phyloP scores from a whole-genome alignment of 352 stramenopile genomes.

The Phytophthora pini region DNA sequence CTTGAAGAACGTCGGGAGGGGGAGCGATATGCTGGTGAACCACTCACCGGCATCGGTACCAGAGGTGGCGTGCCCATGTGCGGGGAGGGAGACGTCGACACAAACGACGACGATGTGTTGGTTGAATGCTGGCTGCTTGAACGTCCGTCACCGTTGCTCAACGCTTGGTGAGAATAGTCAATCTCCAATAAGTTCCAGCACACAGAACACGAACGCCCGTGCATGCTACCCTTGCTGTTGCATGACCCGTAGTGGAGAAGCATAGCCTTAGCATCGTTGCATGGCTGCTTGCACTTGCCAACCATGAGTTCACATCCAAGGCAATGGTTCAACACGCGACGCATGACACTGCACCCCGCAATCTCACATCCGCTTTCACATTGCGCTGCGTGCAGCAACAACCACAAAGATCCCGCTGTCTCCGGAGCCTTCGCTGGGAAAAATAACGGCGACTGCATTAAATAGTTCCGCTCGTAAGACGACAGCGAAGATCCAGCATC shows the following conservation, averaged over 20 bases:
- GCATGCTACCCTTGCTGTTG: slow-evolving; percentile 48
- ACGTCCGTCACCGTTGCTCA: slow-evolving; percentile 36
- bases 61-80: slow-evolving; percentile 25
- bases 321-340: slow-evolving; percentile 71
- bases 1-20: slow-evolving; percentile 27
- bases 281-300: slow-evolving; percentile 70
- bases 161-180: slow-evolving; percentile 66
- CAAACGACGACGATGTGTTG: slow-evolving; percentile 29
- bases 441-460: slow-evolving; percentile 69
- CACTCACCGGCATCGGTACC: slow-evolving; percentile 26
- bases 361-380: slow-evolving; percentile 63
- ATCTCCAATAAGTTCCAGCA: slow-evolving; percentile 77
- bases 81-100: slow-evolving; percentile 30
- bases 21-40: slow-evolving; percentile 32
- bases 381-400: slow-evolving; percentile 62
- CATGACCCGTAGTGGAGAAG: slow-evolving; percentile 74
- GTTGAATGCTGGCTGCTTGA: slow-evolving; percentile 21
- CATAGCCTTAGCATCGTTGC: slow-evolving; percentile 84
- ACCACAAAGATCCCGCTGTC: slow-evolving; percentile 74
- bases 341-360: slow-evolving; percentile 70
- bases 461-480: slow-evolving; percentile 53
- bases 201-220: slow-evolving; percentile 52
- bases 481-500: slow-evolving; percentile 52
- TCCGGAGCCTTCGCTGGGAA: slow-evolving; percentile 52
- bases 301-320: slow-evolving; percentile 61